Percentiles rank a stretch among this genome's conserved stretches.
phyloP scores from a whole-genome alignment of 768 basidiomycete genomes.

The Saitozyma sp. region DNA sequence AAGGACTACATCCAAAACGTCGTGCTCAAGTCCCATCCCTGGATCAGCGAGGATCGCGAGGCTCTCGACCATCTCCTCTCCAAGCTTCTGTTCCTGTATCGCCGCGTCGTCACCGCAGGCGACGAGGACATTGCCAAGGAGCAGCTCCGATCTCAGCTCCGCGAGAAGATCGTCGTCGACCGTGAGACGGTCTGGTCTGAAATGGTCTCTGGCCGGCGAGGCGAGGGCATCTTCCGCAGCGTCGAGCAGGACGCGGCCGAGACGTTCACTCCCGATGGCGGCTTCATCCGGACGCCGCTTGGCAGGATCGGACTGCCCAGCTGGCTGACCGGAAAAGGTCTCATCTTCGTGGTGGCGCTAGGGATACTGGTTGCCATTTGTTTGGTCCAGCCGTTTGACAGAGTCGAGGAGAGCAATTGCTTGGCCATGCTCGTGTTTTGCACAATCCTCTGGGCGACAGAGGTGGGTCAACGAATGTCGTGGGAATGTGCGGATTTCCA shows the following conservation, averaged over 20 bases:
- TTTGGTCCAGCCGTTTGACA: constrained; percentile 63
- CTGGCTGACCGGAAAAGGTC: constrained; percentile 63
- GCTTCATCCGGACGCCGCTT: constrained; percentile 63
- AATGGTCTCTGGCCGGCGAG: constrained; percentile 65
- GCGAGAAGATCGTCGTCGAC: constrained; percentile 89
- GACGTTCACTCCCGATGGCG: constrained; percentile 54
- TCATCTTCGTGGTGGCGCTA: constrained; percentile 64
- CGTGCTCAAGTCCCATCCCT: constrained; percentile 70
- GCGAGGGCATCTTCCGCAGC: constrained; percentile 43
- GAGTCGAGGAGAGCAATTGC: constrained; percentile 77
- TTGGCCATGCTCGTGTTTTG: constrained; percentile 86
- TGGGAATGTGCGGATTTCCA: not conserved
- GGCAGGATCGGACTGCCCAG: constrained; percentile 60
- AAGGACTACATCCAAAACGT: constrained; percentile 70
- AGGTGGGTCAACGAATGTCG: constrained; percentile 65
- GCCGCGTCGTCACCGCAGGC: constrained; percentile 77
- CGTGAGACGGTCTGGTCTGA: constrained; percentile 89
- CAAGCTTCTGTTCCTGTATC: constrained; percentile 70
- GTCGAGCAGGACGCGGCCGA: constrained; percentile 54
- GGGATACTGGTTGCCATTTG: constrained; percentile 64
- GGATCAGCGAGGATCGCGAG: constrained; percentile 65
- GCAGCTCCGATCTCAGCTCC: constrained; percentile 80
- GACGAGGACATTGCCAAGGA: constrained; percentile 70
- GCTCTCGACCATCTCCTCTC: constrained; percentile 63
- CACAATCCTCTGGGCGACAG: constrained; percentile 93